A percentile compares a stretch with the other conserved stretches of the same genome.
phyloP scores from a whole-genome alignment of 2,329 filamentous ascomycete species.

The Aspergillus tubingensis region DNA sequence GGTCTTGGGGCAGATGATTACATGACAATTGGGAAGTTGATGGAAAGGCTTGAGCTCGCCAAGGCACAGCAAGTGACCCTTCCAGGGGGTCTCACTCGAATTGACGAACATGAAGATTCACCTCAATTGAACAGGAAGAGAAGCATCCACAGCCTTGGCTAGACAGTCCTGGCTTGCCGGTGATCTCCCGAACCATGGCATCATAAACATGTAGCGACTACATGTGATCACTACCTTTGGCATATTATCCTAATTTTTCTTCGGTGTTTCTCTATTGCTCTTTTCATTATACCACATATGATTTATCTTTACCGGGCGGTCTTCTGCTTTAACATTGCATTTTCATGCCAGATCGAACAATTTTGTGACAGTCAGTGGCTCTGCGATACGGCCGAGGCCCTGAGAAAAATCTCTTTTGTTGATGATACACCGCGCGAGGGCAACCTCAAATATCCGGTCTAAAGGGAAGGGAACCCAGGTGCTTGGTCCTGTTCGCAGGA shows the following conservation, averaged over 20 bases:
- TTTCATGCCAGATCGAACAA: constrained; percentile 5
- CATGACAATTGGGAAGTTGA: constrained; percentile 74
- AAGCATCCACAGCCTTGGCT: constrained; percentile 47
- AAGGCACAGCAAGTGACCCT: constrained; percentile 46
- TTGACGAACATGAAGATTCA: constrained; percentile 46
- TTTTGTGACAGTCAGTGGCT: neutral
- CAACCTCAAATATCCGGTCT: constrained; percentile 9
- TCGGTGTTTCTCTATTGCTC: constrained; percentile 8
- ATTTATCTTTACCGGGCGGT: neutral
- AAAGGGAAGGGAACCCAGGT: neutral
- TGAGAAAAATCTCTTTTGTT: neutral
- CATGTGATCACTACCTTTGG: neutral
- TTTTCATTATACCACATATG: constrained; percentile 13
- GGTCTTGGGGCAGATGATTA: constrained; percentile 79
- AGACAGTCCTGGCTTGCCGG: constrained; percentile 4
- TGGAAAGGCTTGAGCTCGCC: constrained; percentile 78
- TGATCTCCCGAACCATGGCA: neutral
- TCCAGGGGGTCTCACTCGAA: constrained; percentile 47
- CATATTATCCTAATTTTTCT: constrained; percentile 8
- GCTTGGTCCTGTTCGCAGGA: neutral
- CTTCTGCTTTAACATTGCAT: constrained; percentile 3
- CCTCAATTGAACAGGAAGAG: constrained; percentile 48
- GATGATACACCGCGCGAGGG: constrained; percentile 6
- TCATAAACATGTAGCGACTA: constrained; percentile 16
- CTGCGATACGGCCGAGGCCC: neutral